Evolutionary conservation across 352 stramenopile species (phyloP), one percentile per base, ranked within the genome.

Genomic region (Globisporangium nodosum): DNA sequence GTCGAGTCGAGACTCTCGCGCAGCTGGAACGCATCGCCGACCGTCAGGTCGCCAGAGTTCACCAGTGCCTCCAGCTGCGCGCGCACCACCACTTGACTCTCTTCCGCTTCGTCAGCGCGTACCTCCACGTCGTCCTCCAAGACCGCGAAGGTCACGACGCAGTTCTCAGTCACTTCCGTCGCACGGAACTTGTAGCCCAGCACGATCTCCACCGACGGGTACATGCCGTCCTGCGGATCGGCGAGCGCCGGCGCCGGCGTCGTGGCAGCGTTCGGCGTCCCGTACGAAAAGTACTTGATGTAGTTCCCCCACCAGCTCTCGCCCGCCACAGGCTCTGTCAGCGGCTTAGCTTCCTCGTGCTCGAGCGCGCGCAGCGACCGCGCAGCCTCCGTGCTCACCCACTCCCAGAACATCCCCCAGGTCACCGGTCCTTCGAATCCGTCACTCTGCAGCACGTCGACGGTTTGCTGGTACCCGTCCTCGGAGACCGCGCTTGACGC

Each of bases 331-430:
- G 74, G 63, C 35, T 81, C 72, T 0, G 58, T 70, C 35, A 85
- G 56, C 43, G 73, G 71, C 12, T 70, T 70, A 8, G 74, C 66
- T 31, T 87, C 69, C 61, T 83, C 70, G 48, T 82, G 63, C 52
- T 95, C 78, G 13, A 95, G 65, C 27, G 80, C 67, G 18, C 71
- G 73, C 31, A 95, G 70, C 18, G 85, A 84, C 9, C 65, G 62
- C 43, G 85, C 80, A 6, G 86, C 86, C 66, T 93, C 82, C 0
- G 76, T 78, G 54, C 86, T 95, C 30, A 95, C 86, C 81, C 82
- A 95, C 54, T 90, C 77, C 84, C 84, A 95, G 59, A 92, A 95
- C 76, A 90, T 88, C 0, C 73, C 51, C 86, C 86, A 95, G n/a
- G 78, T 78, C 37, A 93, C 78, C 0, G 78, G 78, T 0, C 78